phyloP scores from a whole-genome alignment of 2,329 filamentous ascomycete species.

The Botrytis tulipae region DNA sequence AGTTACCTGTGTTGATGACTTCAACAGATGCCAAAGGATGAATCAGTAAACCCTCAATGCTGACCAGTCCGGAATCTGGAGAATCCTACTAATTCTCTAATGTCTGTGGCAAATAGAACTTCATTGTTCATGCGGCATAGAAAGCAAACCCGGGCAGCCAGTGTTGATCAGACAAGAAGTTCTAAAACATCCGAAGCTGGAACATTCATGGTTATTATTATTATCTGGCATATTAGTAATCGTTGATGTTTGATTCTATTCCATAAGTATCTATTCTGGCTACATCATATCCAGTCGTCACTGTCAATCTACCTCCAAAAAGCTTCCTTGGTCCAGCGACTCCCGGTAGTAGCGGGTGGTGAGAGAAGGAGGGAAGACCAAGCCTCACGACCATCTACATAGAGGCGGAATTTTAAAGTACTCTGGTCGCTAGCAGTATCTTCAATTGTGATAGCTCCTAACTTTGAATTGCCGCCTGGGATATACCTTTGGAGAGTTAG shows the following conservation, averaged over 20 bases:
- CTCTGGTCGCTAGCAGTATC: constrained; percentile 65
- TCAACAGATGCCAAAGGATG: background rate
- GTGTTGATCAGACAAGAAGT: background rate
- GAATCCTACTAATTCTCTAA: background rate
- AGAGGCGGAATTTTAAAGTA: constrained; percentile 76
- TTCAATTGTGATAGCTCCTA: constrained; percentile 78
- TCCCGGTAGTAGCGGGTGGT: constrained; percentile 41
- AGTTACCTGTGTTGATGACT: background rate
- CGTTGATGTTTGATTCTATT: background rate
- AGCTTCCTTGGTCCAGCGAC: constrained; percentile 34
- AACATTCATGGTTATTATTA: background rate
- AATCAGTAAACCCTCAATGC: background rate
- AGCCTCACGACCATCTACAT: constrained; percentile 73
- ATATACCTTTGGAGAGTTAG: constrained; percentile 58
- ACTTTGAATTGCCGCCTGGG: constrained; percentile 84
- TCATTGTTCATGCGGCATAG: background rate
- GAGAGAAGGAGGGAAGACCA: constrained; percentile 66
- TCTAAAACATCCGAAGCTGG: background rate
- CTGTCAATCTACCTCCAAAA: constrained; percentile 34
- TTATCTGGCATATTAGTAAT: background rate
- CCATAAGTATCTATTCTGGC: background rate
- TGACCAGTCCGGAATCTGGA: background rate
- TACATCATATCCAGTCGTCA: background rate
- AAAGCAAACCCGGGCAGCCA: background rate
- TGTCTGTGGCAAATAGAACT: background rate